Percentiles rank a stretch among this genome's conserved stretches.
phyloP scores from a whole-genome alignment of 768 basidiomycete species.

The Kwoniella dendrophila region DNA sequence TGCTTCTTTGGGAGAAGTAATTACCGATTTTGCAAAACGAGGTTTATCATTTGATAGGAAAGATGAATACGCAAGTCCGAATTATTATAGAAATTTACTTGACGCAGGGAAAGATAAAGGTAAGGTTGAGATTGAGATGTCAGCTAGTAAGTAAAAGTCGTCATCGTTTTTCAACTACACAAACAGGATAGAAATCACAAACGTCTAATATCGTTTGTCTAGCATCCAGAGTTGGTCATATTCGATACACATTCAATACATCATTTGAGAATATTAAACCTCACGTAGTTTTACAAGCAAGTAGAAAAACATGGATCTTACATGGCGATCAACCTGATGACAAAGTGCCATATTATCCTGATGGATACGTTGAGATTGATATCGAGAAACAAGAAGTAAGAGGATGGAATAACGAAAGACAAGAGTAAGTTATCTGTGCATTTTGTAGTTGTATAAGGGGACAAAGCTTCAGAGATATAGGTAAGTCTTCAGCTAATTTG shows the following conservation, averaged over 20 bases:
- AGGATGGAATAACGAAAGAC: conserved; percentile 69
- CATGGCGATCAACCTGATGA: conserved; percentile 55
- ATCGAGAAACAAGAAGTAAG: conserved; percentile 61
- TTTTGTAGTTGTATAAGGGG: not conserved
- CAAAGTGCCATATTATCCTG: conserved; percentile 62
- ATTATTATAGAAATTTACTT: conserved; percentile 65
- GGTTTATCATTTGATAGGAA: conserved; percentile 52
- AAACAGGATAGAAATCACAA: too few species aligned
- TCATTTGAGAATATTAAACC: conserved; percentile 56
- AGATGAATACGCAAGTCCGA: conserved; percentile 44
- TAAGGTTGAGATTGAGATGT: conserved; percentile 36
- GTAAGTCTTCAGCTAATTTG: too few species aligned
- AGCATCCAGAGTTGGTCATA: conserved; percentile 77
- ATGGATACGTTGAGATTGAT: conserved; percentile 62
- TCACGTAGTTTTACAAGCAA: conserved; percentile 69
- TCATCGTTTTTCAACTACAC: too few species aligned
- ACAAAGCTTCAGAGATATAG: not conserved
- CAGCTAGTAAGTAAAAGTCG: conserved; percentile 32
- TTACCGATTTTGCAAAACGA: conserved; percentile 62
- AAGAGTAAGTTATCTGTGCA: conserved; percentile 68
- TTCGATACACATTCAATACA: conserved; percentile 67
- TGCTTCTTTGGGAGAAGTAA: conserved; percentile 64
- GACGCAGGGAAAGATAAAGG: conserved; percentile 60
- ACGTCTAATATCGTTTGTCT: too few species aligned
- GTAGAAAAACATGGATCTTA: conserved; percentile 66